Evolutionary conservation across 2,329 filamentous ascomycete genomes (phyloP), one percentile per base, ranked within the genome.

Genomic region (Cryphonectria naterciae): DNA sequence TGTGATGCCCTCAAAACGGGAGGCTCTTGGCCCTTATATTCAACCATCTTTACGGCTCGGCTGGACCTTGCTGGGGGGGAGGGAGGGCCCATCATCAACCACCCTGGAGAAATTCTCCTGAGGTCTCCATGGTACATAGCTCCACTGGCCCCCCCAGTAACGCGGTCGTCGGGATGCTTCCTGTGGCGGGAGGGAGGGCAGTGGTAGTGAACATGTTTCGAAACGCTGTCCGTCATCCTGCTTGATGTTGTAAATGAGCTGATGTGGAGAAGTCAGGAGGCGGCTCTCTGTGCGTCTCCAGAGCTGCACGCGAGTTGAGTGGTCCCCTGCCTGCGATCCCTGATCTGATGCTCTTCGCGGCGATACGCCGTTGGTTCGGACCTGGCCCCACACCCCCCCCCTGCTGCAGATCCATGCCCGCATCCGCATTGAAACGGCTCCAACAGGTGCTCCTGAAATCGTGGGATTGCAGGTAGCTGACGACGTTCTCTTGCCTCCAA

Each of bases 131-230:
- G 58, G 35, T 3, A 10, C 58, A 37, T 61, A 35, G 10, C 19
- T 39, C 58, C 58, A 39, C 58, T 35, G 58, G 17, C 22, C 11
- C 58, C 52, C 17, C 35, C 49, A 49, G 41, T 54, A 28, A 65
- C 56, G 35, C 35, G n/a, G 65, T 22, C 35, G 11, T 39, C 58
- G 32, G 35, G 58, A 37, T 61, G 17, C 4, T 39, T 35, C 32
- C 17, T 37, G 37, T 67, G 52, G 22, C n/a, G 22, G 46, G 2
- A 19, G 46, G 22, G 22, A 22, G n/a, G 46, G 10, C 32, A 54
- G n/a, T 67, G 49, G 19, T 70, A 68, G 67, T 61, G 64, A 54
- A 41, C 35, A 62, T 64, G 71, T 71, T 72, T 72, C 71, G 66
- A 72, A 72, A 68, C 66, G 65, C 69, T 22, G 61, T 49, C 17